A percentile compares a stretch with the other conserved stretches of the same genome.
These are phyloP conservation scores for Micractinium conductrix DNA, from an alignment of 139 green algal species.

Conservation along the genomic window DNA sequence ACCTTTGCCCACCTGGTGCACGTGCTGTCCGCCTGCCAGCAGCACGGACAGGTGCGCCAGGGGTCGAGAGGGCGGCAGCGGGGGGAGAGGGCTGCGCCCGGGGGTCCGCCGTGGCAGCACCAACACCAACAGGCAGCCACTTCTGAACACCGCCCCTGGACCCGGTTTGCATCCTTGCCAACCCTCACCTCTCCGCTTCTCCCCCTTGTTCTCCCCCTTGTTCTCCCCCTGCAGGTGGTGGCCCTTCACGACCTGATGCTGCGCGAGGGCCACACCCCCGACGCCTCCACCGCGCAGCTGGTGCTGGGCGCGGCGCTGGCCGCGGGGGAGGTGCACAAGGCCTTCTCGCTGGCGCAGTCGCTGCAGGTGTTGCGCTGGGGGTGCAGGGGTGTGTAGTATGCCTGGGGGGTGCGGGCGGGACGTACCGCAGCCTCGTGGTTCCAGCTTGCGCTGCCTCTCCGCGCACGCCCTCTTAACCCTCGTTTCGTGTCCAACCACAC, in stretches of 20 bases:
- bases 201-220: not conserved
- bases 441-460: too few relatives aligned
- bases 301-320: constrained; percentile 20
- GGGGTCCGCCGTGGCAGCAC: too few relatives aligned
- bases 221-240: constrained; percentile 12
- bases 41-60: constrained; percentile 10
- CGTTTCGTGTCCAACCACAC: too few relatives aligned
- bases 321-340: constrained; percentile 28
- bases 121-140: too few relatives aligned
- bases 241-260: constrained; percentile 42
- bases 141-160: too few relatives aligned
- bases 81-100: not conserved
- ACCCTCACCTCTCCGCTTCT: not conserved
- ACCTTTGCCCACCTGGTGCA: constrained; percentile 21
- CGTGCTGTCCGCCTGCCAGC: constrained; percentile 19
- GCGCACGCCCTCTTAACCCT: too few relatives aligned
- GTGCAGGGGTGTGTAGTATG: too few relatives aligned
- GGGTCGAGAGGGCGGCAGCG: not conserved
- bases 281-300: constrained; percentile 14
- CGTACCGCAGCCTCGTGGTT: too few relatives aligned
- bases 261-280: constrained; percentile 4
- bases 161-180: not conserved
- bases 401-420: too few relatives aligned
- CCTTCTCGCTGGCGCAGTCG: constrained; percentile 22
- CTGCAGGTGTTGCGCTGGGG: too few relatives aligned